These are phyloP conservation scores for Nicotiana rustica DNA, from an alignment of 305 asterid genomes.

Conservation along the genomic window DNA sequence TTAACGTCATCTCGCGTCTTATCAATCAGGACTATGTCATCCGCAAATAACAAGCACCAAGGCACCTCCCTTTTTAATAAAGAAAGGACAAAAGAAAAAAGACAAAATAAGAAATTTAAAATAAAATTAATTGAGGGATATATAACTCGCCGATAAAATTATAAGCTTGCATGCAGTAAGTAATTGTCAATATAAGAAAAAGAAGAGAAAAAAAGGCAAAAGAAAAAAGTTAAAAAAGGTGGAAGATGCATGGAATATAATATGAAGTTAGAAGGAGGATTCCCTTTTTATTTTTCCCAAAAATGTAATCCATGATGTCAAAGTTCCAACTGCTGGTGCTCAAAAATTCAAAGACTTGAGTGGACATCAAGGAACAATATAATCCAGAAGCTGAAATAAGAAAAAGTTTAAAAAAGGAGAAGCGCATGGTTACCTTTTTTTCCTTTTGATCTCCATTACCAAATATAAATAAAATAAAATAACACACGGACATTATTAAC, in stretches of 20 bases:
- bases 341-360: neutral
- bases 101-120: too few relatives aligned
- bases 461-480: neutral
- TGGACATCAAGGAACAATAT: constrained; percentile 13
- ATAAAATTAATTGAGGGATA: too few relatives aligned
- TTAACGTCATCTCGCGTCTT: too few relatives aligned
- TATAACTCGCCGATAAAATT: too few relatives aligned
- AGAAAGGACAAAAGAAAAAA: too few relatives aligned
- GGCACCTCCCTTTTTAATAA: too few relatives aligned
- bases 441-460: constrained; percentile 2
- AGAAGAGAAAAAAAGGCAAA: neutral
- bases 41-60: too few relatives aligned
- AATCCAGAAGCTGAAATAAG: neutral
- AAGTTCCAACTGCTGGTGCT: constrained; percentile 24
- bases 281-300: neutral
- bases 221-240: neutral
- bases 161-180: too few relatives aligned
- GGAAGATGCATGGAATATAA: constrained; percentile 16
- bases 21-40: too few relatives aligned
- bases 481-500: too few relatives aligned
- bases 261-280: neutral
- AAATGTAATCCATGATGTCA: constrained; percentile 10
- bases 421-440: neutral
- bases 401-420: neutral
- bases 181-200: too few relatives aligned